These are phyloP conservation scores for Tubosaeta sp. DNA, from an alignment of 768 basidiomycete genomes.

Conservation along the genomic window DNA sequence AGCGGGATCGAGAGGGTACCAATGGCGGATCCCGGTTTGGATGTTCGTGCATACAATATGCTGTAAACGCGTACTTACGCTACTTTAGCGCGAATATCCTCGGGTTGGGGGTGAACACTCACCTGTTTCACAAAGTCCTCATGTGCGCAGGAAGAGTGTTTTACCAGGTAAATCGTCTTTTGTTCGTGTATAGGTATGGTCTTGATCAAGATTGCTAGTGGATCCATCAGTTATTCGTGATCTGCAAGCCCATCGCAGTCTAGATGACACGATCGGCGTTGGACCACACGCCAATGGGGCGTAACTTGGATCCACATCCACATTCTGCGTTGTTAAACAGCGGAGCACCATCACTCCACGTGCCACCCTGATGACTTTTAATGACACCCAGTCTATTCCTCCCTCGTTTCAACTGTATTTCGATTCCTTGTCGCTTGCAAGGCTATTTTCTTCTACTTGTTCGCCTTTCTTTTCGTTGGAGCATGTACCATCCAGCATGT, in stretches of 20 bases:
- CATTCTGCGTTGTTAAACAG: conserved; percentile 18
- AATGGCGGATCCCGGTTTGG: conserved; percentile 86
- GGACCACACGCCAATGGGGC: conserved; percentile 30
- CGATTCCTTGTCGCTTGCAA: conserved; percentile 12
- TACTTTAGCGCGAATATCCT: conserved; percentile 57
- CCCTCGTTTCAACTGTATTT: conserved; percentile 17
- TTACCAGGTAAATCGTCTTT: conserved; percentile 61
- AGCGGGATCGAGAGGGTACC: conserved; percentile 84
- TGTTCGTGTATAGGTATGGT: not conserved
- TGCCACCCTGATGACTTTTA: conserved; percentile 29
- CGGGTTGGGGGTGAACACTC: conserved; percentile 62
- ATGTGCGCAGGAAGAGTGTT: conserved; percentile 92
- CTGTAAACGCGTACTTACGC: conserved; percentile 18
- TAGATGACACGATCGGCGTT: conserved; percentile 50
- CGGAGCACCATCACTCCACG: conserved; percentile 8
- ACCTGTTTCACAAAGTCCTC: conserved; percentile 58
- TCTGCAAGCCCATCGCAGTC: conserved; percentile 80
- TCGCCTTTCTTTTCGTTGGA: conserved; percentile 8
- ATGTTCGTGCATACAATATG: conserved; percentile 50
- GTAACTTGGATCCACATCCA: conserved; percentile 15
- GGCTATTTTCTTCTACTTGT: conserved; percentile 10
- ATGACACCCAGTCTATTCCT: conserved; percentile 24
- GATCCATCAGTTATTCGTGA: conserved; percentile 87
- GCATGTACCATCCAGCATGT: conserved; percentile 23
- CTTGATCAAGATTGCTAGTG: conserved; percentile 43